phyloP scores from a whole-genome alignment of 2,329 filamentous ascomycete genomes.

The Ophiostoma sp. region DNA sequence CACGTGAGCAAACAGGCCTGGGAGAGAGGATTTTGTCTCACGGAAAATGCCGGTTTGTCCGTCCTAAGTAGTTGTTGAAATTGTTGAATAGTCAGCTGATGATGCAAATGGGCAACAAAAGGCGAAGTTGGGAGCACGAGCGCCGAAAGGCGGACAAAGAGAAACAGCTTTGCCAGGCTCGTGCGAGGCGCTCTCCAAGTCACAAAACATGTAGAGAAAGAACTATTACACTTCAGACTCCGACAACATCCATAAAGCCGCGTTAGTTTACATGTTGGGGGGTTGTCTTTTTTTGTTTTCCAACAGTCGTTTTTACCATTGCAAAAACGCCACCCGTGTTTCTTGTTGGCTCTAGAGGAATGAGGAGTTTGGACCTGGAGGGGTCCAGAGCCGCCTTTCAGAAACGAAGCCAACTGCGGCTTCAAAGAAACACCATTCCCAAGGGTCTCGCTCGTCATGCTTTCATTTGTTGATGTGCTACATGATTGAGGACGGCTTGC shows the following conservation, averaged over 20 bases:
- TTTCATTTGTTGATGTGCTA: background rate
- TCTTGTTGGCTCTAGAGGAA: background rate
- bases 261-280: background rate
- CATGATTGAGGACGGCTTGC: background rate
- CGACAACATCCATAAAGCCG: background rate
- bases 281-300: background rate
- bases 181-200: background rate
- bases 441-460: background rate
- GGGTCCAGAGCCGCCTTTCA: background rate
- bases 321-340: background rate
- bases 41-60: background rate
- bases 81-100: background rate
- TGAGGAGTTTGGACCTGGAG: background rate
- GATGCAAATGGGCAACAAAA: background rate
- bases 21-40: background rate
- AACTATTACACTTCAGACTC: background rate
- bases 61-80: background rate
- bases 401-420: background rate
- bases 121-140: background rate
- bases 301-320: background rate
- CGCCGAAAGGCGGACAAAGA: background rate
- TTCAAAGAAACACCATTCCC: too few species aligned
- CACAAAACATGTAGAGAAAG: background rate
- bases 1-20: background rate
- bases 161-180: background rate